phyloP scores from a whole-genome alignment of 805 yeast species.

The Nakazawaea ishiwadae region DNA sequence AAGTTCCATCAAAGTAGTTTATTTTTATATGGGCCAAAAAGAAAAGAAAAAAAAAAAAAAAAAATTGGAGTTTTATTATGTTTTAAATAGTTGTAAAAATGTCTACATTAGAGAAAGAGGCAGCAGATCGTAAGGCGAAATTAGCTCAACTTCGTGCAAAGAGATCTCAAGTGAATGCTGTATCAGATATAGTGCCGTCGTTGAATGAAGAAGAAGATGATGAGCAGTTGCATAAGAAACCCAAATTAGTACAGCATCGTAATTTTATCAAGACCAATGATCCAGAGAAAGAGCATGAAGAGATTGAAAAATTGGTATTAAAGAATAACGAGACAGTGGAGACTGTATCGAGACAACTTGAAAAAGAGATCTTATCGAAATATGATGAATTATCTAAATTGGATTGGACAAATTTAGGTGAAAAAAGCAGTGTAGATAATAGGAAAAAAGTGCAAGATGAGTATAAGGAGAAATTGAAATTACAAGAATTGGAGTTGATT shows the following conservation, averaged over 20 bases:
- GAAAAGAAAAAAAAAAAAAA: constrained; percentile 1
- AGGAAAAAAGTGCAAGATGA: constrained; percentile 19
- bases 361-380: constrained; percentile 22
- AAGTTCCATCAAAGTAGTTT: neutral
- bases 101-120: constrained; percentile 23
- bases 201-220: neutral
- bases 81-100: constrained; percentile 17
- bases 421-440: constrained; percentile 9
- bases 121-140: constrained; percentile 25
- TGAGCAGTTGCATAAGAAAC: constrained; percentile 1
- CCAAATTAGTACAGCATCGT: constrained; percentile 9
- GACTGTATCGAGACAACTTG: constrained; percentile 25
- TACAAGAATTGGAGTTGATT: constrained; percentile 22
- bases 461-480: constrained; percentile 30
- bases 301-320: constrained; percentile 12
- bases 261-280: constrained; percentile 5
- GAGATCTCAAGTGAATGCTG: no score
- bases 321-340: constrained; percentile 32
- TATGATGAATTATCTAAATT: constrained; percentile 11
- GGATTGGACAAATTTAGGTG: constrained; percentile 4
- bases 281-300: constrained; percentile 1
- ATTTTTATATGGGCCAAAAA: no score
- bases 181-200: neutral
- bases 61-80: constrained; percentile 11
- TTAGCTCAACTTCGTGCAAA: constrained; percentile 21